Base-by-base conservation (phyloP, 2,329 filamentous ascomycete genomes). In the Fusarium humuli region DNA sequence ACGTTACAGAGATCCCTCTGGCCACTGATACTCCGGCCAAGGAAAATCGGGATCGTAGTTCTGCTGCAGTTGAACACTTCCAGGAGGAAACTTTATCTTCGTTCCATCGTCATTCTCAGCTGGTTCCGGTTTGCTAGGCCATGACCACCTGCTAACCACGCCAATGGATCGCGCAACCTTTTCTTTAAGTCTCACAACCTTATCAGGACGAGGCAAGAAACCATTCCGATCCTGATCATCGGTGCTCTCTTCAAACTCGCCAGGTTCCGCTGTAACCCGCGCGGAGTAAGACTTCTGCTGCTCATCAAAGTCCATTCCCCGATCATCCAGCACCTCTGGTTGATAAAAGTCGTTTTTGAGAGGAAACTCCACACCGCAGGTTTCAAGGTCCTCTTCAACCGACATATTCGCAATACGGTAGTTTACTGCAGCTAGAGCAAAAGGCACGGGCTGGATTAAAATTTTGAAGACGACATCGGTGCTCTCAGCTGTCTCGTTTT, bases 261-360 rank as follows among this genome's bases (percentile, higher is more conserved):
- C 59, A 1, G 44, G 50, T 5, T 58, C 50, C 16, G 59, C 44
- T 1, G 61, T 29, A 1, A 49, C 22, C 23, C 14, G 49, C 0
- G 13, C 18, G 13, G 45, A 8, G 2, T 58, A 60, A 4, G 40
- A 3, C 3, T 6, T 22, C 13, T 57, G 61, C 2, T 64, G 2
- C 1, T 57, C 22, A 4, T 57, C 29, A n/a, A 48, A 49, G 22
- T 64, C 50, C 2, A 45, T 13, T 5, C 59, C 59, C 1, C 59
- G 30, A 7, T 40, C 48, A 37, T 49, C 44, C 1, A 32, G 2
- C 14, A 40, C 12, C 5, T 64, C 30, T 0, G 50, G 59, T 7
- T 65, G 61, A 30, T 41, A 3, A 5, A 65, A 65, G 16, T 65
- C 44, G 3, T 65, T 65, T 10, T 25, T 46, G 29, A 64, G 23